Conservation (phyloP, 2,329 filamentous ascomycete species). For the Botrytis medusae region DNA sequence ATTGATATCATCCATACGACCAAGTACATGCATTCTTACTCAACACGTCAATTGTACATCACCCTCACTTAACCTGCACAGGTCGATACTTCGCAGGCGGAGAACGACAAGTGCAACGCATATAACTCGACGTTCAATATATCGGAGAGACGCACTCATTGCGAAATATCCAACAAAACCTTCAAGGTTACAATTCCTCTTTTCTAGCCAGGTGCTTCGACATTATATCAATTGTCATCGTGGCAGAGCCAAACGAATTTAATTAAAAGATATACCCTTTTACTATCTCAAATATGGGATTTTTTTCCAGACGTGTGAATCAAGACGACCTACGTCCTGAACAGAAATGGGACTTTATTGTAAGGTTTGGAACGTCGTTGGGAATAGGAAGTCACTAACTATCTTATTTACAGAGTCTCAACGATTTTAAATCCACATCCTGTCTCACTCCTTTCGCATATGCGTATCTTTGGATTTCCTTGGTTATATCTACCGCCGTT, state of each 20-base stretch:
- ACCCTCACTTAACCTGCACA: conserved; percentile 33
- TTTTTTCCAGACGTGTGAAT: conserved; percentile 60
- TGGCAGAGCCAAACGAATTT: conserved; percentile 31
- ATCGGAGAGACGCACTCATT: conserved; percentile 24
- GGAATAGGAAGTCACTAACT: conserved; percentile 19
- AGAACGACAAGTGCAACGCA: conserved; percentile 46
- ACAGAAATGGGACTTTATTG: conserved; percentile 94
- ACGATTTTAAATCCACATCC: conserved; percentile 83
- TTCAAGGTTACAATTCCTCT: conserved; percentile 17
- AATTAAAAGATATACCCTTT: conserved; percentile 12
- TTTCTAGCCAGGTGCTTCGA: conserved; percentile 29
- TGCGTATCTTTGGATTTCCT: conserved; percentile 77
- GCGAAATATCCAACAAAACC: conserved; percentile 25
- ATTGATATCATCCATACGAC: neutral
- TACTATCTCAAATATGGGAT: conserved; percentile 56
- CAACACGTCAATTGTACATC: conserved; percentile 5
- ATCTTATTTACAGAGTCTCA: conserved; percentile 48
- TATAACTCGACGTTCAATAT: conserved; percentile 38
- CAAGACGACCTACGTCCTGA: conserved; percentile 69
- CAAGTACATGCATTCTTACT: neutral
- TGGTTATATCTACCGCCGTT: conserved; percentile 76
- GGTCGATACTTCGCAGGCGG: conserved; percentile 53
- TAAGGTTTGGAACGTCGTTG: conserved; percentile 46
- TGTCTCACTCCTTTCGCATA: conserved; percentile 79
- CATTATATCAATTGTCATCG: conserved; percentile 21